Evolutionary conservation across 176 grass and related monocot genomes (phyloP).

Genomic region (Tillandsia leiboldiana): DNA sequence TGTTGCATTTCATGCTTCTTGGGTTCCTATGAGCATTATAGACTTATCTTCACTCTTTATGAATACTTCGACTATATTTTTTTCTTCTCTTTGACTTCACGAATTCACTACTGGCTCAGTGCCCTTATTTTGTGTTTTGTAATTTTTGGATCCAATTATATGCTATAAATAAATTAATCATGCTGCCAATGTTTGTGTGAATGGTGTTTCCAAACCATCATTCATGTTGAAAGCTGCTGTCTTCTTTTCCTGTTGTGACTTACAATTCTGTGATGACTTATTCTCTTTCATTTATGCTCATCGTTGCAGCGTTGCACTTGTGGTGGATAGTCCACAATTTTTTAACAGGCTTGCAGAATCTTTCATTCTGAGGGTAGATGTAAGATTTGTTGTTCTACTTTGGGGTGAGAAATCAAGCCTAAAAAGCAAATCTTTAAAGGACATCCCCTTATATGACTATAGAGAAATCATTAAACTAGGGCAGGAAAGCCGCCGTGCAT

Average conservation of each 20-base stretch:
- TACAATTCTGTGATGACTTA: slow-evolving; percentile 28
- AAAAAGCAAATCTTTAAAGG: slow-evolving; percentile 38
- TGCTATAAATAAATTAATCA: too few species aligned
- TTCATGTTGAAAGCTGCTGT: background rate
- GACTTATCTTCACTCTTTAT: too few species aligned
- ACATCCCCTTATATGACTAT: slow-evolving; percentile 73
- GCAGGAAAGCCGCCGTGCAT: slow-evolving; percentile 32
- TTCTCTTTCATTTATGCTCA: slow-evolving; percentile 17
- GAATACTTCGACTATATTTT: too few species aligned
- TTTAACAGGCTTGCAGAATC: slow-evolving; percentile 83
- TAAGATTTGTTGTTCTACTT: slow-evolving; percentile 86
- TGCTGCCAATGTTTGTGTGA: background rate
- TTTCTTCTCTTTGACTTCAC: too few species aligned
- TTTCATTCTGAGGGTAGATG: slow-evolving; percentile 50
- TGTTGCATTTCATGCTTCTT: too few species aligned
- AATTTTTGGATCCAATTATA: too few species aligned
- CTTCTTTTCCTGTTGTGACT: slow-evolving; percentile 6
- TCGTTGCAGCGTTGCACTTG: slow-evolving; percentile 67
- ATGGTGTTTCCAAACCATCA: background rate
- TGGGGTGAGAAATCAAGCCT: slow-evolving; percentile 71
- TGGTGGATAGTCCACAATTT: slow-evolving; percentile 86
- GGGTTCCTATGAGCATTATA: too few species aligned
- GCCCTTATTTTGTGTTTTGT: too few species aligned
- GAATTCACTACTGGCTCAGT: too few species aligned
- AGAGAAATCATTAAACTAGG: slow-evolving; percentile 63